Evolutionary conservation across 768 basidiomycete genomes (phyloP).

Genomic region (Grammothele lineata): DNA sequence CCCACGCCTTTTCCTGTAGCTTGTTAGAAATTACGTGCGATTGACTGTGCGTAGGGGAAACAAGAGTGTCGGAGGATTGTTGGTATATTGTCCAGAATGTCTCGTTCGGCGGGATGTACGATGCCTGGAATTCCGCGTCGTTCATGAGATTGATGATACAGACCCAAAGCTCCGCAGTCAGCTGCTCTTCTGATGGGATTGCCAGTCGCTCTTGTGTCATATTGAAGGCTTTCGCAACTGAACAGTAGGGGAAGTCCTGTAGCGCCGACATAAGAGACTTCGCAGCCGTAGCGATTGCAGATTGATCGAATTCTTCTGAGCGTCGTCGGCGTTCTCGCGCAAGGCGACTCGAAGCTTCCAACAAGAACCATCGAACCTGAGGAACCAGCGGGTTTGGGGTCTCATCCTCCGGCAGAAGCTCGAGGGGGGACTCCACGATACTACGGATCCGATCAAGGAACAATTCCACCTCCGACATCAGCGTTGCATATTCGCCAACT

Average conservation of each 20-base stretch:
- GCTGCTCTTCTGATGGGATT: constrained; percentile 28
- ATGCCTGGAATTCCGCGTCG: not conserved
- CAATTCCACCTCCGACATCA: constrained; percentile 34
- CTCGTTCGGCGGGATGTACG: constrained; percentile 19
- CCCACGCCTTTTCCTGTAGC: constrained; percentile 71
- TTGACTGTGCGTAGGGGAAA: constrained; percentile 23
- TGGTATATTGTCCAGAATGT: constrained; percentile 39
- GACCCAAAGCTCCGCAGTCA: constrained; percentile 68
- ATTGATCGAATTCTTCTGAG: constrained; percentile 7
- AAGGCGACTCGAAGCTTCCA: constrained; percentile 51
- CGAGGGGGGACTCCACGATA: constrained; percentile 34
- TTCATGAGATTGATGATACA: constrained; percentile 54
- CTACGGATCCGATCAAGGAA: constrained; percentile 29
- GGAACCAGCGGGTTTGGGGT: constrained; percentile 38
- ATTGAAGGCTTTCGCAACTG: constrained; percentile 37
- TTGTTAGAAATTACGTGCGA: too few relatives aligned
- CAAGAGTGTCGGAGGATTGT: constrained; percentile 11
- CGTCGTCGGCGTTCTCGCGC: constrained; percentile 24
- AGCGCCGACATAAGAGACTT: constrained; percentile 36
- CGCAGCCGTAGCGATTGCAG: constrained; percentile 28
- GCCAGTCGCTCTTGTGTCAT: constrained; percentile 29
- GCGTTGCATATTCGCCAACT: constrained; percentile 27
- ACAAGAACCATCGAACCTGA: constrained; percentile 55
- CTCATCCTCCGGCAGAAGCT: constrained; percentile 21
- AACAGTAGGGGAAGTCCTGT: constrained; percentile 47